Conservation (phyloP, 352 stramenopile species). For the Phytophthora tentaculata region DNA sequence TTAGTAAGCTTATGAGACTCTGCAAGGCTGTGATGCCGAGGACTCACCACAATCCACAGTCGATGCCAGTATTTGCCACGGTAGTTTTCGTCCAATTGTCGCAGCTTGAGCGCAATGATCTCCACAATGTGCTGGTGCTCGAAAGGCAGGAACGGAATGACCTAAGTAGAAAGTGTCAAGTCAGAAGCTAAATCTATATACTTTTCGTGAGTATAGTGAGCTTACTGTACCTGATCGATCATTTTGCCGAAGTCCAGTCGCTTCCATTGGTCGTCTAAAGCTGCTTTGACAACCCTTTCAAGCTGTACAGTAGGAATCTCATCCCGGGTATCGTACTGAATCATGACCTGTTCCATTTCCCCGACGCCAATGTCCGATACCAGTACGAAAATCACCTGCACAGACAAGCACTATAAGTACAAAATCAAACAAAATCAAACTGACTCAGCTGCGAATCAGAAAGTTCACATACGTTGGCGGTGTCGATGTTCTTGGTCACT, state of each 20-base stretch:
- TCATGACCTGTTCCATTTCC: constrained; percentile 86
- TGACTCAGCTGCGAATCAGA: no score
- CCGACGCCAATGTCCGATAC: constrained; percentile 89
- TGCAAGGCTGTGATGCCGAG: neutral
- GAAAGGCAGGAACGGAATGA: constrained; percentile 90
- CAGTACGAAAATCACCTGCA: constrained; percentile 87
- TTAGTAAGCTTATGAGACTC: constrained; percentile 1
- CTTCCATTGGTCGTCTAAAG: constrained; percentile 87
- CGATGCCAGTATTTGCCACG: constrained; percentile 77
- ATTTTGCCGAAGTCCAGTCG: constrained; percentile 91
- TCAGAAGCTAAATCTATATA: no score
- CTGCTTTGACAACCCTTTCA: constrained; percentile 79
- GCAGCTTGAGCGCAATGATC: constrained; percentile 85
- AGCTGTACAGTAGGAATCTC: constrained; percentile 67
- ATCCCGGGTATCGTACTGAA: constrained; percentile 77
- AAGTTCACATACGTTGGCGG: constrained; percentile 59
- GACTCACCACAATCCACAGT: constrained; percentile 72
- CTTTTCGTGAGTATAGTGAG: no score
- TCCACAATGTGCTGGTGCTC: constrained; percentile 81
- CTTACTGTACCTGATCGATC: constrained; percentile 68
- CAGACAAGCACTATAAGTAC: constrained; percentile 18
- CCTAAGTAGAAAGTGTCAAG: no score
- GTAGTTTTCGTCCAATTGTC: constrained; percentile 78
- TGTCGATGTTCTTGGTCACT: constrained; percentile 69
- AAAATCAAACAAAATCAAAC: constrained; percentile 5